Evolutionary conservation across 208 protist species (phyloP).

Genomic region (Leishmania mexicana): DNA sequence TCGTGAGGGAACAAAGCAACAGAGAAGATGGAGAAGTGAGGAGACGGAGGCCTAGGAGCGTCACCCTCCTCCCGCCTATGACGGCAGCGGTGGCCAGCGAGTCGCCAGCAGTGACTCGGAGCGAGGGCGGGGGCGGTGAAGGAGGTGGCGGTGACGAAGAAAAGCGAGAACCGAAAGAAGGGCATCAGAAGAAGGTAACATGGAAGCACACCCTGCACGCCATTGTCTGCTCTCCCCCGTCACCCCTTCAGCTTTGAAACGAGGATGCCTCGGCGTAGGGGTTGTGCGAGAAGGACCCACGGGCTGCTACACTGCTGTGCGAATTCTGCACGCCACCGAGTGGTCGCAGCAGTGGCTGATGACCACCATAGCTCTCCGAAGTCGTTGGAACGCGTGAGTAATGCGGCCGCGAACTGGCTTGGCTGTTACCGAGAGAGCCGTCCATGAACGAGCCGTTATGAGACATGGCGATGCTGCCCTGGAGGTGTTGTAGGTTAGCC

Average conservation of each 20-base stretch:
- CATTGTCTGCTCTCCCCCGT: too few species aligned
- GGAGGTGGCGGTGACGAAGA: background rate
- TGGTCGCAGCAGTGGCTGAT: slow-evolving; percentile 35
- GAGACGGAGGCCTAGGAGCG: background rate
- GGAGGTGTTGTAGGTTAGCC: slow-evolving; percentile 9
- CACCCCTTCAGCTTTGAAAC: slow-evolving; percentile 25
- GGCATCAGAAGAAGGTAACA: background rate
- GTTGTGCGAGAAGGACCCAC: slow-evolving; percentile 63
- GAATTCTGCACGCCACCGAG: slow-evolving; percentile 9
- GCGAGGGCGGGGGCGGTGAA: background rate
- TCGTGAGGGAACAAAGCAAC: background rate
- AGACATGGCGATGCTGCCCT: slow-evolving; percentile 12
- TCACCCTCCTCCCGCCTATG: background rate
- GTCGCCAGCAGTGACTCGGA: background rate
- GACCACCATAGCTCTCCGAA: slow-evolving; percentile 3
- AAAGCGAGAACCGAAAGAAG: slow-evolving; percentile 2
- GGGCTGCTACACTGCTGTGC: slow-evolving; percentile 15
- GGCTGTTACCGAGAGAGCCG: slow-evolving; percentile 15
- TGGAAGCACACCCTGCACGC: too few species aligned
- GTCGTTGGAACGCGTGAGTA: background rate
- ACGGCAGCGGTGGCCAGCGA: background rate
- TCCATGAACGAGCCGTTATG: slow-evolving; percentile 22
- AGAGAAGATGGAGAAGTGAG: background rate
- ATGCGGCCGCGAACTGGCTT: background rate
- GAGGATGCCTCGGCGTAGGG: slow-evolving; percentile 74